Evolutionary conservation across 306 rosid genomes (phyloP), one percentile per base, ranked within the genome.

Genomic region (Cyclanthera cordifolia): DNA sequence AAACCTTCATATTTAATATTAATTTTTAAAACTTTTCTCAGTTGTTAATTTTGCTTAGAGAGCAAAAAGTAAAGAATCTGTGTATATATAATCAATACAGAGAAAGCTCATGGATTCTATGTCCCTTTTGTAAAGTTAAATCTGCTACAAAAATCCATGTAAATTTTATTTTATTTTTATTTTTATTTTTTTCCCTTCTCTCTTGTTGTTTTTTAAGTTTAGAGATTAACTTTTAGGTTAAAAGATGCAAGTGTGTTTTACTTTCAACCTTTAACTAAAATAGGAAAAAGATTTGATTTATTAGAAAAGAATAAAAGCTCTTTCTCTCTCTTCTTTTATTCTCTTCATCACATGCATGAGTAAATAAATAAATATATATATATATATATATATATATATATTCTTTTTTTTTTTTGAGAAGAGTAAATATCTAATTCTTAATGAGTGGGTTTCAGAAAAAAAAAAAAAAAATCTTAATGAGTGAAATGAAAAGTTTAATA

Each of bases 81-180:
- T 34, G 11, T 55, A 8, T 34, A 34, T 34, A 7, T 56, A 2
- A 32, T 32, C 1, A 43, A 64, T 41, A 43, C 49, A 43, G 19
- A 64, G 20, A 41, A 53, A 64, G 53, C 51, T 34, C 52, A 43
- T 60, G 49, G 53, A 64, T 64, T 63, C 32, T 64, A 16, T 48
- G 52, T 43, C 12, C 11, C 53, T 43, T 34, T 34, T 57, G 4
- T 19, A 61, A 61, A 37, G 28, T 39, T 32, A 17, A 61, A 61
- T 37, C 28, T 37, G 9, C 28, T 37, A 37, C 49, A 27, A 8
- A 8, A 58, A 41, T 3, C 16, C 66, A 59, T 59, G 66, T 59
- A 47, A 32, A 13, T 15, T 16, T 58, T 8, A 27, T 14, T 53
- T 12, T 8, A 0, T 43, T 14, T 53, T 2, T 8, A 0, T 43